A percentile compares a stretch with the other conserved stretches of the same genome.
These are phyloP conservation scores for Coemansia sp. DNA, from an alignment of 192 early-diverging fungal species.

Conservation along the genomic window DNA sequence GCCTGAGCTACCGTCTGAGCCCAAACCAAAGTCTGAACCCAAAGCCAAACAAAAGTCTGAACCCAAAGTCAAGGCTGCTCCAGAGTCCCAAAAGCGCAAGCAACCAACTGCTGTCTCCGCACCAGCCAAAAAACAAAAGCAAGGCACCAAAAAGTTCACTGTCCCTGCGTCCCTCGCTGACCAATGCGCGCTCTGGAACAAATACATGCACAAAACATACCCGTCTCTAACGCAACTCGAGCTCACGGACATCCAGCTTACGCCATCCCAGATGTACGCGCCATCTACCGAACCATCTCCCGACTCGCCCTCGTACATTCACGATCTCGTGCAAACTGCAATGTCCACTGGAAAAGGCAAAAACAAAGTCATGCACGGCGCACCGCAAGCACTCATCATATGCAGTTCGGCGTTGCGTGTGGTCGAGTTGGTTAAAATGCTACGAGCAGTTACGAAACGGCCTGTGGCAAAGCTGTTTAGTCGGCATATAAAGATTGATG, in stretches of 20 bases:
- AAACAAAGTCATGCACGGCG: conserved; percentile 37
- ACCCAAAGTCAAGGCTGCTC: not conserved
- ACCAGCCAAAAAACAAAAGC: conserved; percentile 2
- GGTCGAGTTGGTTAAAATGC: conserved; percentile 37
- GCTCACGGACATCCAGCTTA: conserved; percentile 25
- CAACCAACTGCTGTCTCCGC: too few relatives aligned
- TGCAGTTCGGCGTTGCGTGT: conserved; percentile 48
- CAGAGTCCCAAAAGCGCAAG: conserved; percentile 17
- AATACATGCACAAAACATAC: conserved; percentile 46
- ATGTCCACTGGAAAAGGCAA: conserved; percentile 33
- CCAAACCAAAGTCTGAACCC: not conserved
- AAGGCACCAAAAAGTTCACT: conserved; percentile 14
- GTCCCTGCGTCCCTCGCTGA: conserved; percentile 19
- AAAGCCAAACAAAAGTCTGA: not conserved
- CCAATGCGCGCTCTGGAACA: conserved; percentile 43
- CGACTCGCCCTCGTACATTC: conserved; percentile 7
- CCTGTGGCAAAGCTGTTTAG: conserved; percentile 49
- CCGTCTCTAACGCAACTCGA: conserved; percentile 35
- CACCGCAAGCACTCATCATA: conserved; percentile 46
- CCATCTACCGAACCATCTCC: not conserved
- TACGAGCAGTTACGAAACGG: conserved; percentile 27
- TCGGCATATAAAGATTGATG: conserved; percentile 42
- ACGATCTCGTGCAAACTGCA: conserved; percentile 30
- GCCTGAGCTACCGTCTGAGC: not conserved
- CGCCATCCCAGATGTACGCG: conserved; percentile 26